These are phyloP conservation scores for Nannochloropsis oceanica DNA, from an alignment of 108 stramenopile genomes.

Conservation along the genomic window DNA sequence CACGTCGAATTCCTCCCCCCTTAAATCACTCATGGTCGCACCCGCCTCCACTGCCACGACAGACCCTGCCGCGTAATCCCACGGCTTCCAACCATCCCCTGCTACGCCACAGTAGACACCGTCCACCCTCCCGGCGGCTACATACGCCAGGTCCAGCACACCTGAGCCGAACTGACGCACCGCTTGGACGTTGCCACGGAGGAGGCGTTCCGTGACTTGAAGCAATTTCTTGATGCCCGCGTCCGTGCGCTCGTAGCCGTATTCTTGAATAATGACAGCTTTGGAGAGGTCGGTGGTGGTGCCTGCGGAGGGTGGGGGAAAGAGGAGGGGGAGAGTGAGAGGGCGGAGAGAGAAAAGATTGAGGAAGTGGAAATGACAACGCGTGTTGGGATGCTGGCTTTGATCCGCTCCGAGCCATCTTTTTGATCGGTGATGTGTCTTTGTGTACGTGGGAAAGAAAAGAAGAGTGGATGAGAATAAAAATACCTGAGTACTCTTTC, in stretches of 20 bases:
- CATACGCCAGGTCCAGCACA: constrained; percentile 20
- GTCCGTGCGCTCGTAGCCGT: constrained; percentile 10
- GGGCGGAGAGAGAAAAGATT: too few species aligned
- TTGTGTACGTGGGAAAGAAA: too few species aligned
- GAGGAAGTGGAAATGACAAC: too few species aligned
- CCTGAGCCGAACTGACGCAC: constrained; percentile 30
- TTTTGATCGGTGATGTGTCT: too few species aligned
- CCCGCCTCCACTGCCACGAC: constrained; percentile 11
- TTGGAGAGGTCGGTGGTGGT: neutral
- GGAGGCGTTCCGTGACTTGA: neutral
- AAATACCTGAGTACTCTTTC: too few species aligned
- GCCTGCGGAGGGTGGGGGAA: too few species aligned
- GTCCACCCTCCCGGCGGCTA: constrained; percentile 27
- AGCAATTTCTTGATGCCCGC: constrained; percentile 10
- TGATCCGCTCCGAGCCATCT: too few species aligned
- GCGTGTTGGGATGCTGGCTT: too few species aligned
- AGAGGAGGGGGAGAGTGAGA: too few species aligned
- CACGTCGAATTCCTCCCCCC: neutral
- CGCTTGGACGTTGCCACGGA: neutral
- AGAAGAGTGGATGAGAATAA: too few species aligned
- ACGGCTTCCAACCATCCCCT: neutral
- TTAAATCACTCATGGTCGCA: neutral
- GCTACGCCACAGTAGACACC: constrained; percentile 22
- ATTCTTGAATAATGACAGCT: constrained; percentile 18
- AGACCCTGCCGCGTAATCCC: constrained; percentile 22